A percentile compares a stretch with the other conserved stretches of the same genome.
Evolutionary conservation across 73 alveolate genomes (phyloP).

Genomic region (Symbiodinium natans): DNA sequence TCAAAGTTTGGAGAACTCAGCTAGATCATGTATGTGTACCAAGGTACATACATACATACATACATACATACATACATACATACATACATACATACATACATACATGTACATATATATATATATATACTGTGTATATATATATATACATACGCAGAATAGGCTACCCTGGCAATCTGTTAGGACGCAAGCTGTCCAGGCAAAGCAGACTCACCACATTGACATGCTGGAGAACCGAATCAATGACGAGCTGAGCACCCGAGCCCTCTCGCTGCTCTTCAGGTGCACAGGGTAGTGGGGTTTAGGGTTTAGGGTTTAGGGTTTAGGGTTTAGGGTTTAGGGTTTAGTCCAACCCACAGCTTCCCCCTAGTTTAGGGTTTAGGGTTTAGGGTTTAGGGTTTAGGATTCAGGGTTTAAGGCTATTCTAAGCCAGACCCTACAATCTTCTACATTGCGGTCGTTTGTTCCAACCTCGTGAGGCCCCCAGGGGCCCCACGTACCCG

Average conservation of each 20-base stretch:
- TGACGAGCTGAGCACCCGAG: constrained; percentile 62
- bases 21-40: too few relatives aligned
- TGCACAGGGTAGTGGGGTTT: neutral
- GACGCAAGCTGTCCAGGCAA: neutral
- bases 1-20: too few relatives aligned
- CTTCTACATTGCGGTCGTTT: too few relatives aligned
- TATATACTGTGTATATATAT: too few relatives aligned
- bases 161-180: neutral
- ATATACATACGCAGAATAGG: neutral
- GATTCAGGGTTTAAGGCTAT: too few relatives aligned
- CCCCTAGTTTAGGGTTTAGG: too few relatives aligned
- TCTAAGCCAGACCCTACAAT: too few relatives aligned
- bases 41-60: neutral
- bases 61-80: neutral
- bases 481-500: too few relatives aligned
- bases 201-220: neutral
- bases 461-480: too few relatives aligned
- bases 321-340: neutral
- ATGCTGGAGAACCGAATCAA: constrained; percentile 38
- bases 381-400: neutral
- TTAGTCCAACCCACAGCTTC: too few relatives aligned
- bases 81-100: neutral
- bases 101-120: neutral
- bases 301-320: neutral
- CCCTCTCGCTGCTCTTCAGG: constrained; percentile 48